Conservation (phyloP, 805 yeast species). For the Sugiyamaella boreocaroliniensis region DNA sequence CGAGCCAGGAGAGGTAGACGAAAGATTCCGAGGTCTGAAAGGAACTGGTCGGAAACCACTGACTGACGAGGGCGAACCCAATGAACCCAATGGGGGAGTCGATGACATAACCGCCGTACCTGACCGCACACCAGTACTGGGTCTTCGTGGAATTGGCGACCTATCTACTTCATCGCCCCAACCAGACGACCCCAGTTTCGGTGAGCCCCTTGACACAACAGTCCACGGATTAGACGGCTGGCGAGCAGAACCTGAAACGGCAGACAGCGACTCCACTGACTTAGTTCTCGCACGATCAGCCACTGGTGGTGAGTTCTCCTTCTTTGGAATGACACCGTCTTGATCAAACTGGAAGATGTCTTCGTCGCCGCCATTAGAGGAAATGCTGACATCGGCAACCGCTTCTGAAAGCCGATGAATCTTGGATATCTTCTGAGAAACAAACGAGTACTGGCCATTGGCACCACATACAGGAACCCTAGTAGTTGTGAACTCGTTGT, state of each 20-base stretch:
- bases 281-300: not conserved
- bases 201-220: not conserved
- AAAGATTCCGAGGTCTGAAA: not conserved
- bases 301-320: not conserved
- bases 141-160: not conserved
- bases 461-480: constrained; percentile 16
- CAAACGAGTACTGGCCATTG: constrained; percentile 3
- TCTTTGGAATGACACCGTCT: not conserved
- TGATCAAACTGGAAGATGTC: constrained; percentile 4
- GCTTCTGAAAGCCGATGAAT: not conserved
- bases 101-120: not conserved
- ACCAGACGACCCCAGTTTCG: not conserved
- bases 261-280: not conserved
- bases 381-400: not conserved
- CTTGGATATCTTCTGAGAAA: constrained; percentile 8
- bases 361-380: constrained; percentile 1
- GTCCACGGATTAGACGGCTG: not conserved
- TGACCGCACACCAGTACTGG: not conserved
- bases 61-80: not conserved
- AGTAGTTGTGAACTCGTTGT: constrained; percentile 19
- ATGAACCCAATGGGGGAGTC: not conserved
- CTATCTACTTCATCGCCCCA: not conserved
- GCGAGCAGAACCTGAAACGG: not conserved
- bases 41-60: not conserved
- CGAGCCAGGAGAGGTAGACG: not conserved